Conservation (phyloP, 176 grass and related monocot genomes). For the Saccharum spontaneum region DNA sequence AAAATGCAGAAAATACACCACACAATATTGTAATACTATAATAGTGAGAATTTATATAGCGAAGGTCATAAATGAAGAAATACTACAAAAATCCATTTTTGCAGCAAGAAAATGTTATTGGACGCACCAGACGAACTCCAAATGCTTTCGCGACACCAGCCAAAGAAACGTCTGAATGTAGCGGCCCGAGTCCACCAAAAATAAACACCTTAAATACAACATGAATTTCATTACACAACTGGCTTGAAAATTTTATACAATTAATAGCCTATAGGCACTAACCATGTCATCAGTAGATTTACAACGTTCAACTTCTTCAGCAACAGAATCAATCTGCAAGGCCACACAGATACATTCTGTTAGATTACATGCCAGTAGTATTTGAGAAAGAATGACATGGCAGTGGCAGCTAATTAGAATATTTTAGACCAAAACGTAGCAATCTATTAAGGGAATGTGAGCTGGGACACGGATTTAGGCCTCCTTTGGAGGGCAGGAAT, state of each 20-base stretch:
- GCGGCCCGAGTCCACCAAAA: conserved; percentile 90
- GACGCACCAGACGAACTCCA: conserved; percentile 90
- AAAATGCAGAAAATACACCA: conserved; percentile 17
- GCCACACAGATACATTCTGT: conserved; percentile 25
- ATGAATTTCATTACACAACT: conserved; percentile 9
- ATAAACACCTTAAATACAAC: conserved; percentile 74
- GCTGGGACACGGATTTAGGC: not conserved
- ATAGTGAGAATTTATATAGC: not conserved
- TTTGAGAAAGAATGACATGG: not conserved
- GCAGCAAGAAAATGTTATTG: conserved; percentile 6
- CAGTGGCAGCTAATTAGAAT: conserved; percentile 9
- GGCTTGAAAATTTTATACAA: conserved; percentile 30
- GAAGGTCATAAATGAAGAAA: not conserved
- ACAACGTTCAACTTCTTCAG: conserved; percentile 79
- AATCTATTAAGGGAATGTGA: conserved; percentile 10
- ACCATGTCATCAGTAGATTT: conserved; percentile 86
- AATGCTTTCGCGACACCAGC: conserved; percentile 96
- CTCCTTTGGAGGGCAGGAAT: not conserved
- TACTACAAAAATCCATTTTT: conserved; percentile 2
- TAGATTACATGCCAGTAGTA: conserved; percentile 18
- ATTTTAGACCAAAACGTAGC: conserved; percentile 20
- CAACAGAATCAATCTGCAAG: conserved; percentile 85
- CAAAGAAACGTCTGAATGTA: conserved; percentile 89
- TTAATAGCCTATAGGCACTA: conserved; percentile 28
- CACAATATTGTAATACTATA: not conserved